Percentiles rank a stretch among this genome's conserved stretches.
phyloP scores from a whole-genome alignment of 129 eudicot species.

The Kitagawia praeruptora region DNA sequence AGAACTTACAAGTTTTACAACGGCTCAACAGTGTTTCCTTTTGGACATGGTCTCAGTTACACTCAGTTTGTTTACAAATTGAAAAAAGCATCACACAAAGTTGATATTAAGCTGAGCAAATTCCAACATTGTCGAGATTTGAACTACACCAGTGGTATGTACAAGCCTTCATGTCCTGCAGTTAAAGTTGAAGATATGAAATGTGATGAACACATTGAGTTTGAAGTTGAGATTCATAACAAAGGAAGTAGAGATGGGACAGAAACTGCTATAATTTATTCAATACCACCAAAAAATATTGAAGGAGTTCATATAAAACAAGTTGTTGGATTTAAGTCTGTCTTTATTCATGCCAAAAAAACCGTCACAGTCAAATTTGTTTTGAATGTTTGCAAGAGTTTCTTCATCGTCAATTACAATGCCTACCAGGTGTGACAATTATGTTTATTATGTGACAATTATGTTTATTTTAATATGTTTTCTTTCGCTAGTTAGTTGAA shows the following conservation, averaged over 20 bases:
- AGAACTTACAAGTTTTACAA: slow-evolving; percentile 34
- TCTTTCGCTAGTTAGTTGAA: too few species aligned
- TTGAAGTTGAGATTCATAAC: slow-evolving; percentile 22
- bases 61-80: slow-evolving; percentile 21
- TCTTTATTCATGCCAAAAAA: slow-evolving; percentile 10
- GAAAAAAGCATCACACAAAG: not conserved
- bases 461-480: too few species aligned
- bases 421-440: not conserved
- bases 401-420: slow-evolving; percentile 15
- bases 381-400: slow-evolving; percentile 22
- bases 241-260: slow-evolving; percentile 21
- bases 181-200: slow-evolving; percentile 12
- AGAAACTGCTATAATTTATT: slow-evolving; percentile 20
- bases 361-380: not conserved
- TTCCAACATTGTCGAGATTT: slow-evolving; percentile 24
- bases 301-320: slow-evolving; percentile 20
- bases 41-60: slow-evolving; percentile 42
- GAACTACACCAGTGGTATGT: slow-evolving; percentile 11
- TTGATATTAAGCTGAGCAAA: slow-evolving; percentile 2
- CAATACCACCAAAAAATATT: slow-evolving; percentile 13
- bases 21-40: slow-evolving; percentile 32
- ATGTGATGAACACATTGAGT: slow-evolving; percentile 6
- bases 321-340: slow-evolving; percentile 21
- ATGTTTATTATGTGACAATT: not conserved
- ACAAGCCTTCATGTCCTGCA: slow-evolving; percentile 25